These are phyloP conservation scores for Annulohypoxylon nitens DNA, from an alignment of 495 filamentous ascomycete species.

Conservation along the genomic window DNA sequence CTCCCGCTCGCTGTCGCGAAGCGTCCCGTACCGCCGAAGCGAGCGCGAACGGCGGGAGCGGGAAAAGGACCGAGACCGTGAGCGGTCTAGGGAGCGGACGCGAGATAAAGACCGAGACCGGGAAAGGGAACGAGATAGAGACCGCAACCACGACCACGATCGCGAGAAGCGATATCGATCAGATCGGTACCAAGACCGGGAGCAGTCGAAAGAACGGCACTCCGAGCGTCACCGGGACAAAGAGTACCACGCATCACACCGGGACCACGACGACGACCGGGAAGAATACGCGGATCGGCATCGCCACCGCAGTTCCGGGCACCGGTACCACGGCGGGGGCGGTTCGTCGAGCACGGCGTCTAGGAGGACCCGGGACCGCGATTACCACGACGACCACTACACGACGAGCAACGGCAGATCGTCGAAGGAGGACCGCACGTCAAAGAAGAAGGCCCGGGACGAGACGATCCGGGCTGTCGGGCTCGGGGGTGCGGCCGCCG, in stretches of 20 bases:
- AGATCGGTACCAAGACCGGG: slow-evolving; percentile 41
- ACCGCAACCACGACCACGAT: slow-evolving; percentile 51
- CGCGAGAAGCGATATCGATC: slow-evolving; percentile 46
- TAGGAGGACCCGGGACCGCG: slow-evolving; percentile 35
- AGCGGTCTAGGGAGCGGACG: slow-evolving; percentile 43
- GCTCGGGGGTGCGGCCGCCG: slow-evolving; percentile 65
- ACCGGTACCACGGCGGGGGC: slow-evolving; percentile 30
- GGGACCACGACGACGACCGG: slow-evolving; percentile 23
- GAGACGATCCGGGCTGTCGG: slow-evolving; percentile 61
- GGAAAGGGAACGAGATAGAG: slow-evolving; percentile 44
- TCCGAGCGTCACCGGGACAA: slow-evolving; percentile 38
- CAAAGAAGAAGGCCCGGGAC: slow-evolving; percentile 55
- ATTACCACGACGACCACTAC: slow-evolving; percentile 43
- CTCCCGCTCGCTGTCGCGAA: slow-evolving; percentile 50
- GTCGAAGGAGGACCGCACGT: slow-evolving; percentile 40
- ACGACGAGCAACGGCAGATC: slow-evolving; percentile 12
- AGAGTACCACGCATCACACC: slow-evolving; percentile 34
- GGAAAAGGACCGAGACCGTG: slow-evolving; percentile 47
- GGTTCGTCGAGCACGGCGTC: slow-evolving; percentile 25
- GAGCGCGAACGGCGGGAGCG: slow-evolving; percentile 41
- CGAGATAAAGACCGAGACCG: slow-evolving; percentile 32
- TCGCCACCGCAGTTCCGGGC: slow-evolving; percentile 38
- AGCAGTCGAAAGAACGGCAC: slow-evolving; percentile 38
- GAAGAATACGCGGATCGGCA: slow-evolving; percentile 26
- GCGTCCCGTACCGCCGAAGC: slow-evolving; percentile 39